These are phyloP conservation scores for Cladosporium sp. DNA, from an alignment of 2,329 filamentous ascomycete species.

Conservation along the genomic window DNA sequence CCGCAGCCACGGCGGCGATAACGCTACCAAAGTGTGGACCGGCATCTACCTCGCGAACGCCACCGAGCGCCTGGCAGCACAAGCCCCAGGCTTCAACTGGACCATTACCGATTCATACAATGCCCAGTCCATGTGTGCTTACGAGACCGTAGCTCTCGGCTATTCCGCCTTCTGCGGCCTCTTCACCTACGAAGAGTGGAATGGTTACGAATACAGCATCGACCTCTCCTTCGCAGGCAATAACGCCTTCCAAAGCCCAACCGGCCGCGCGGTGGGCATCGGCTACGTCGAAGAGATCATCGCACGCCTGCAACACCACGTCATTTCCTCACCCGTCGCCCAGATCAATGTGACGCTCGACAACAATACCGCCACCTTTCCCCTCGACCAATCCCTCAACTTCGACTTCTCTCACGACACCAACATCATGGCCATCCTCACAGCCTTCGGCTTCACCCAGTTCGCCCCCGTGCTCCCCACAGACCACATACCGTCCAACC, in stretches of 20 bases:
- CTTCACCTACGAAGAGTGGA: constrained; percentile 75
- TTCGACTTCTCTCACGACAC: constrained; percentile 79
- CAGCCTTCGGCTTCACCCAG: constrained; percentile 71
- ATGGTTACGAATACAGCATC: constrained; percentile 68
- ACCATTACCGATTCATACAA: constrained; percentile 63
- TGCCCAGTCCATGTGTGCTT: constrained; percentile 71
- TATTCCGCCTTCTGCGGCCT: constrained; percentile 73
- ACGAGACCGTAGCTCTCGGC: constrained; percentile 75
- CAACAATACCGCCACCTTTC: constrained; percentile 67
- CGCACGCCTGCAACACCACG: constrained; percentile 65
- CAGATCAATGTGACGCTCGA: constrained; percentile 68
- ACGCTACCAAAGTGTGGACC: constrained; percentile 61
- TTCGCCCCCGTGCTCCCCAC: constrained; percentile 62
- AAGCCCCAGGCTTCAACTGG: constrained; percentile 55
- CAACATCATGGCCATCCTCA: constrained; percentile 59
- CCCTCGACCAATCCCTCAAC: constrained; percentile 70
- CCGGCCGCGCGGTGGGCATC: constrained; percentile 69
- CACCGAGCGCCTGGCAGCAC: constrained; percentile 57
- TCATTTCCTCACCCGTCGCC: constrained; percentile 44
- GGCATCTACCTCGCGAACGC: constrained; percentile 65
- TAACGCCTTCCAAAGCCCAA: constrained; percentile 63
- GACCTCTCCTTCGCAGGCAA: constrained; percentile 64
- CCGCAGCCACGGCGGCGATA: constrained; percentile 51
- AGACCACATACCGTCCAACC: constrained; percentile 55
- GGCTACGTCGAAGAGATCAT: constrained; percentile 73